Base-by-base conservation (phyloP, 768 basidiomycete genomes). In the Lactarius vividus region DNA sequence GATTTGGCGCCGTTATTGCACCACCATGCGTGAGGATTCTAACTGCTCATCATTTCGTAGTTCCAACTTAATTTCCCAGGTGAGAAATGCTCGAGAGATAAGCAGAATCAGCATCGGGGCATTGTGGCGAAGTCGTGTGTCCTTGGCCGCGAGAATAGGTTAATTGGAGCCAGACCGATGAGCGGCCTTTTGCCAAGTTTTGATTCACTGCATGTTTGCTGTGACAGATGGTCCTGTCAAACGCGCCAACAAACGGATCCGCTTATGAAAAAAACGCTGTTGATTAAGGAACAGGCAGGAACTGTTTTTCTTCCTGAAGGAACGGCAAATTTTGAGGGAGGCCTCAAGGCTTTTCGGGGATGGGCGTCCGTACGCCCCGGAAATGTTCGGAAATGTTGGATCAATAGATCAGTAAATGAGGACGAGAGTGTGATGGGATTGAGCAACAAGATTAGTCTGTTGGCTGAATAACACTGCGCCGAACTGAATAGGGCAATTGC, bases 151-250 rank as follows among this genome's bases (percentile, higher is more conserved):
- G 59, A 28, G 53, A 39, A 23, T 29, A 29, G 46, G 35, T 26
- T n/a, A 57, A 37, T 53, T 49, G 44, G 11, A 33, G 29, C 5
- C 31, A 37, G 16, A 4, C 39, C 20, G 26, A 57, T 66, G 65
- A 62, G 23, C 46, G 56, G 56, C 49, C 35, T 39, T 26, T 33
- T n/a, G n/a, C n/a, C n/a, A n/a, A n/a, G n/a, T n/a, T 40, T 66
- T 31, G 42, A 57, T 40, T 26, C 60, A 62, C 55, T 52, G 8
- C 35, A 56, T 20, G 35, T 42, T 57, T 57, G 31, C 52, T 26
- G 42, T 67, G 66, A 63, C 66, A 67, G 62, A 63, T 59, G 57
- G 57, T 39, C 52, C 66, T 67, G 61, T 67, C 66, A 67, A 57
- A 59, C 28, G 56, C 31, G n/a, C 39, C 57, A 18, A 62, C 58